Evolutionary conservation across 805 yeast genomes (phyloP).

Genomic region (Lipomyces orientalis): DNA sequence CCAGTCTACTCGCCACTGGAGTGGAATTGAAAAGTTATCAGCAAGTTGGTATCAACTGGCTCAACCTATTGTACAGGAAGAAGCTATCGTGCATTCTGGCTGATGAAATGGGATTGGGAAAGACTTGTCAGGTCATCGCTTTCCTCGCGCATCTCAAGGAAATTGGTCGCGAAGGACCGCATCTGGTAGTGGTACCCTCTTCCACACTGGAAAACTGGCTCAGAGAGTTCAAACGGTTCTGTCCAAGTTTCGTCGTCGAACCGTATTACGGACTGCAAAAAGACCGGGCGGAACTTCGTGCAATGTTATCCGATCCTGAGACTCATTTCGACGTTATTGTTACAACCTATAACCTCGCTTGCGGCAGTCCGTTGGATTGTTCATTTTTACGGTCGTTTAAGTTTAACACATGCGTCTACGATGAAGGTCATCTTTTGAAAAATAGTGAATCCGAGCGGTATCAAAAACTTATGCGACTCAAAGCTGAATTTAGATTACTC

Average conservation of each 20-base stretch:
- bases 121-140: slow-evolving; percentile 94
- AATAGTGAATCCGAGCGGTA: slow-evolving; percentile 89
- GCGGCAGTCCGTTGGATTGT: slow-evolving; percentile 82
- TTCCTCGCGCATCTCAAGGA: slow-evolving; percentile 86
- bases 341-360: slow-evolving; percentile 90
- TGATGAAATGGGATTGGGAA: slow-evolving; percentile 98
- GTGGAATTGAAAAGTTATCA: slow-evolving; percentile 84
- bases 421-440: slow-evolving; percentile 97
- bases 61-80: slow-evolving; percentile 75
- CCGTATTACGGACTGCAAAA: slow-evolving; percentile 91
- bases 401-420: slow-evolving; percentile 90
- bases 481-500: slow-evolving; percentile 81
- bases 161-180: slow-evolving; percentile 73
- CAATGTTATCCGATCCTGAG: slow-evolving; percentile 60
- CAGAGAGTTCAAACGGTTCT: slow-evolving; percentile 87
- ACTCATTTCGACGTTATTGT: slow-evolving; percentile 82
- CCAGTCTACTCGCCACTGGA: slow-evolving; percentile 65
- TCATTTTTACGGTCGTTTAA: slow-evolving; percentile 73
- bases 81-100: slow-evolving; percentile 91
- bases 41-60: slow-evolving; percentile 97
- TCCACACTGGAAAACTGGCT: slow-evolving; percentile 98
- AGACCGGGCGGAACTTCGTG: slow-evolving; percentile 85
- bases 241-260: slow-evolving; percentile 78
- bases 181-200: slow-evolving; percentile 92
- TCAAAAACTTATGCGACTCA: slow-evolving; percentile 79